Conservation (phyloP, 2,329 filamentous ascomycete species). For the Aureobasidium sp. region DNA sequence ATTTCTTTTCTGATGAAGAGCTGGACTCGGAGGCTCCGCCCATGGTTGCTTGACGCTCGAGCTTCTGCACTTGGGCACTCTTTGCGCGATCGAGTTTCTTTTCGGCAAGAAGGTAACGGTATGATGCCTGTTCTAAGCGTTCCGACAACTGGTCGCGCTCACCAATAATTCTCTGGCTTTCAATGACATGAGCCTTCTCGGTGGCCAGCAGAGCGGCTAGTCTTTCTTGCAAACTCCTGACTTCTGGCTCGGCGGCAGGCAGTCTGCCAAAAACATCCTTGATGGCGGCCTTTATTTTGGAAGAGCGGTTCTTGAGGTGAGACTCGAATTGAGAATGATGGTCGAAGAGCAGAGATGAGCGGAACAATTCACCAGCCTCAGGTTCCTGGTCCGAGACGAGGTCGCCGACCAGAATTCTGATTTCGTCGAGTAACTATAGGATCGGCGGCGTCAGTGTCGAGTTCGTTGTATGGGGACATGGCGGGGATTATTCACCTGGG, state of each 20-base stretch:
- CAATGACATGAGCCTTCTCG: conserved; percentile 73
- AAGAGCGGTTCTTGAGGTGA: conserved; percentile 70
- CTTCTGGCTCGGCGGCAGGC: conserved; percentile 54
- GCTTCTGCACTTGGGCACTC: conserved; percentile 81
- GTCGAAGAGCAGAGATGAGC: conserved; percentile 47
- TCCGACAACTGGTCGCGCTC: conserved; percentile 84
- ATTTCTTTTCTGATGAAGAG: conserved; percentile 34
- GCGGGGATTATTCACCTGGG: conserved; percentile 59
- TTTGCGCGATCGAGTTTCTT: conserved; percentile 87
- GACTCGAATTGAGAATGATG: conserved; percentile 61
- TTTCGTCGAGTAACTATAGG: conserved; percentile 41
- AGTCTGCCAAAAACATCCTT: conserved; percentile 56
- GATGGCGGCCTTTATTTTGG: conserved; percentile 68
- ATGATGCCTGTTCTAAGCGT: conserved; percentile 77
- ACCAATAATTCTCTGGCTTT: conserved; percentile 64
- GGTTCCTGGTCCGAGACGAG: conserved; percentile 10
- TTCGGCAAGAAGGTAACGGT: conserved; percentile 91
- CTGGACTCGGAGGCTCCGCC: conserved; percentile 46
- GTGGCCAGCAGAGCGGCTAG: conserved; percentile 67
- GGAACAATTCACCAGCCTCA: conserved; percentile 37
- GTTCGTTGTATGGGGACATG: background rate
- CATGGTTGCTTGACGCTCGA: conserved; percentile 81
- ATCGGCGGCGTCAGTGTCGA: conserved; percentile 18
- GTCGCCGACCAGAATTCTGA: conserved; percentile 34
- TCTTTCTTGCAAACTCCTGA: conserved; percentile 65